phyloP scores from a whole-genome alignment of 345 rosid species.

The Hypericum perforatum region DNA sequence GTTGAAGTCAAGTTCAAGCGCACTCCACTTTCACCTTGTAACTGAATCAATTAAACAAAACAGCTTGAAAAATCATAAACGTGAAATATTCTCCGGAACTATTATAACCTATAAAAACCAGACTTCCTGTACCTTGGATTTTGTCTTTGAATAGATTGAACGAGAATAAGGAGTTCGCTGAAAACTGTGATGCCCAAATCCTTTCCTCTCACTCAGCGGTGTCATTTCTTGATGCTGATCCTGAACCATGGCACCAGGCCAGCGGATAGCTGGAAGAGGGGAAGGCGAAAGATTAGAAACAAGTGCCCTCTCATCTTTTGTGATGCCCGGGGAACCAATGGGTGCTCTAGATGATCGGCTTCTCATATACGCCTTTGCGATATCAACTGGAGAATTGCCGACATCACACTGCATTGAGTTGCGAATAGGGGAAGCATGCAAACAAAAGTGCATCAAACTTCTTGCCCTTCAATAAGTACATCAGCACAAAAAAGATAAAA shows the following conservation, averaged over 20 bases:
- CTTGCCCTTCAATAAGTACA: no score
- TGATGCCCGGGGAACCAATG: constrained; percentile 32
- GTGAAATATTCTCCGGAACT: constrained; percentile 5
- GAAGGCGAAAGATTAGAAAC: constrained; percentile 33
- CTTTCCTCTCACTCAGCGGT: constrained; percentile 59
- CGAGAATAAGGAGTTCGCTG: constrained; percentile 81
- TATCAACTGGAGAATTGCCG: constrained; percentile 66
- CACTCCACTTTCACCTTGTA: constrained; percentile 35
- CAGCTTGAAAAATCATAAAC: constrained; percentile 11
- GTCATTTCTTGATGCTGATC: constrained; percentile 48
- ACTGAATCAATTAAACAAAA: constrained; percentile 32
- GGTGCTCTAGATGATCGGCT: constrained; percentile 34
- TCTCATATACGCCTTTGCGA: constrained; percentile 80
- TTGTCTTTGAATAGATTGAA: constrained; percentile 48
- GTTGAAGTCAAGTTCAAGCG: constrained; percentile 26
- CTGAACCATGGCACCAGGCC: constrained; percentile 82
- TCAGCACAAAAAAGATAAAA: no score
- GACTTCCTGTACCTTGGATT: constrained; percentile 51
- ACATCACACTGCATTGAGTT: constrained; percentile 25
- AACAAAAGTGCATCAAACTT: no score
- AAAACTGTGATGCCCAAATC: constrained; percentile 48
- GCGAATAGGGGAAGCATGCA: no score
- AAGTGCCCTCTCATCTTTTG: constrained; percentile 36
- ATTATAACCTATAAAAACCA: constrained; percentile 3
- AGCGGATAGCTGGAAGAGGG: constrained; percentile 45